Evolutionary conservation across 1,284 basidiomycete genomes (phyloP).

Genomic region (Puccinia horiana): DNA sequence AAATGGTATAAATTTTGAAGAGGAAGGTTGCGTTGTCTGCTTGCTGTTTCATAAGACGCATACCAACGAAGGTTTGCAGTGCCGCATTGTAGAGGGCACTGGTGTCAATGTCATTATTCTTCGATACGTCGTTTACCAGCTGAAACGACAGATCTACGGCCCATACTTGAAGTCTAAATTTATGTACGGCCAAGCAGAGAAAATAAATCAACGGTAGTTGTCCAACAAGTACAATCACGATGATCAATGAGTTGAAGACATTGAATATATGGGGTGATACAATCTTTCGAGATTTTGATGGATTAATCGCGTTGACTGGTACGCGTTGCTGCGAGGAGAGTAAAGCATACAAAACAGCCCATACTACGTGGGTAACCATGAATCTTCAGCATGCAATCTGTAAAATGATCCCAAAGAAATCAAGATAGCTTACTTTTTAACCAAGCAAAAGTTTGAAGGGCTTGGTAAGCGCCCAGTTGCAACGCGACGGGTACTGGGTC

Average conservation of each 20-base stretch:
- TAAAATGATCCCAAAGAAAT: background rate
- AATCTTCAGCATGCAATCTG: conserved; percentile 4
- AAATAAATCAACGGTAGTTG: background rate
- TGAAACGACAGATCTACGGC: background rate
- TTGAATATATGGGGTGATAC: conserved; percentile 8
- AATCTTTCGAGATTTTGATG: background rate
- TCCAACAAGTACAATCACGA: background rate
- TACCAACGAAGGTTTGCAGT: background rate
- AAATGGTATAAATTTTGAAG: conserved; percentile 13
- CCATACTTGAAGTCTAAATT: background rate
- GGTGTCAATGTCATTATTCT: background rate
- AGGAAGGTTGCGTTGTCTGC: background rate
- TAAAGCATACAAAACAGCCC: conserved; percentile 23
- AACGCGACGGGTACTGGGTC: background rate
- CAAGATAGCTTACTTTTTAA: conserved; percentile 9
- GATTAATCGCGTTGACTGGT: conserved; percentile 1
- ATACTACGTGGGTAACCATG: background rate
- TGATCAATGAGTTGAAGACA: background rate
- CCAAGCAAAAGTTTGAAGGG: conserved; percentile 19
- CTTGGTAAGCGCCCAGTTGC: conserved; percentile 6
- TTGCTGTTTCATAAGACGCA: background rate
- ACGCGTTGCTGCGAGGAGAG: background rate
- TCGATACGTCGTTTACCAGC: background rate
- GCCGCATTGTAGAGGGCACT: background rate
- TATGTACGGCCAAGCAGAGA: background rate